These are phyloP conservation scores for Candida takata DNA, from an alignment of 805 yeast species.

Conservation along the genomic window DNA sequence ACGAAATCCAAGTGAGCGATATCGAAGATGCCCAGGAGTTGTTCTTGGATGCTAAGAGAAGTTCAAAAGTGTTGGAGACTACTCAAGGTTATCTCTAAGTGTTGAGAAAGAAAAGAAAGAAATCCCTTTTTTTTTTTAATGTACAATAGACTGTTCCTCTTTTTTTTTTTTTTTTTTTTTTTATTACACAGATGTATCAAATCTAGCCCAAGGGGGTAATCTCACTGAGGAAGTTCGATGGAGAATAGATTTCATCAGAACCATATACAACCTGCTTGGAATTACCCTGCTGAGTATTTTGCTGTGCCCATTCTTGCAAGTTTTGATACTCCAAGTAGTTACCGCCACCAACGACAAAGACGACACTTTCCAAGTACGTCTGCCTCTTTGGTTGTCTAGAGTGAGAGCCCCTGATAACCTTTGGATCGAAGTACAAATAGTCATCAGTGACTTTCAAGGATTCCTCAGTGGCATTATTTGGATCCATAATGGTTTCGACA, in stretches of 20 bases:
- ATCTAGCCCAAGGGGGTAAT: constrained; percentile 44
- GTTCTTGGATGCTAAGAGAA: constrained; percentile 81
- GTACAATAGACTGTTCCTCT: background rate
- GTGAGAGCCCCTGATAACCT: constrained; percentile 77
- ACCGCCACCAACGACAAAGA: constrained; percentile 96
- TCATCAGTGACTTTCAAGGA: constrained; percentile 78
- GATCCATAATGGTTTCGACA: constrained; percentile 89
- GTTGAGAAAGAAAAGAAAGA: too few relatives aligned
- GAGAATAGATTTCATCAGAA: constrained; percentile 69
- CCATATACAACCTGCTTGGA: constrained; percentile 73
- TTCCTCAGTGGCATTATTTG: constrained; percentile 52
- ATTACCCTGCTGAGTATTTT: constrained; percentile 29
- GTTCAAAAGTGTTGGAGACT: constrained; percentile 55
- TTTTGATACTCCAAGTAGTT: constrained; percentile 91
- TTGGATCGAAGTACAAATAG: constrained; percentile 86
- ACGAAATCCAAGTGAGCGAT: constrained; percentile 61
- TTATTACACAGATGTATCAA: background rate
- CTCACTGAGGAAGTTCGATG: constrained; percentile 62
- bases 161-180: too few relatives aligned
- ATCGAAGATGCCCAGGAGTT: constrained; percentile 76
- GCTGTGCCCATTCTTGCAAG: constrained; percentile 76
- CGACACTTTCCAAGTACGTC: constrained; percentile 71
- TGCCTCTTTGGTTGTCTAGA: constrained; percentile 84
- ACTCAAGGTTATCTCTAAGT: constrained; percentile 29
- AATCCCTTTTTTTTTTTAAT: too few relatives aligned